These are phyloP conservation scores for Lycium barbarum DNA, from an alignment of 257 asterid genomes.

Conservation along the genomic window DNA sequence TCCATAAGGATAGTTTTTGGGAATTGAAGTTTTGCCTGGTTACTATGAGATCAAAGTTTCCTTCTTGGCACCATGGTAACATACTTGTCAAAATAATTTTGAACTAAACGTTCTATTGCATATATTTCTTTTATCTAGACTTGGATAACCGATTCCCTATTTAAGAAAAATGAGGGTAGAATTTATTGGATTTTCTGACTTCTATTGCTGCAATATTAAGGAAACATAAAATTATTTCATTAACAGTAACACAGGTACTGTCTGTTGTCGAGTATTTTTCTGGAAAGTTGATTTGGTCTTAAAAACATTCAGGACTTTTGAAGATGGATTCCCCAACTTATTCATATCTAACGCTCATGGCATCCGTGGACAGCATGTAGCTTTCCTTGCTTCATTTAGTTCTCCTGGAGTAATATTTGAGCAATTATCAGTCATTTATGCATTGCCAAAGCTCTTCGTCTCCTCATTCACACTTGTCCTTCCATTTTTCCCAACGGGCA, in stretches of 20 bases:
- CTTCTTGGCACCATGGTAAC: neutral
- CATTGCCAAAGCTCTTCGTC: conserved; percentile 89
- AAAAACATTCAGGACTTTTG: conserved; percentile 72
- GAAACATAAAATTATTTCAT: conserved; percentile 1
- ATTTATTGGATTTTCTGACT: neutral
- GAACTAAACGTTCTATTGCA: neutral
- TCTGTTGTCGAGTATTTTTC: conserved; percentile 23
- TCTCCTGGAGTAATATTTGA: conserved; percentile 98
- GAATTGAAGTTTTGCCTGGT: conserved; percentile 8
- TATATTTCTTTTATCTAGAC: conserved; percentile 3
- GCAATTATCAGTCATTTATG: conserved; percentile 87
- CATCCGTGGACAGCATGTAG: conserved; percentile 93
- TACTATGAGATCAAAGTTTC: conserved; percentile 10
- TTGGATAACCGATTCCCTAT: neutral
- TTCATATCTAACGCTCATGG: conserved; percentile 97
- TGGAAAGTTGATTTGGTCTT: conserved; percentile 28
- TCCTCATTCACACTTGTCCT: conserved; percentile 95
- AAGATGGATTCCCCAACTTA: conserved; percentile 96
- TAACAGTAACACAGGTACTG: conserved; percentile 27
- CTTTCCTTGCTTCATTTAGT: conserved; percentile 97
- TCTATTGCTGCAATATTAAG: neutral
- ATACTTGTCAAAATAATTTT: neutral
- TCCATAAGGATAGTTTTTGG: neutral
- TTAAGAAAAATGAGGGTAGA: neutral
- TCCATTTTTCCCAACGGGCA: conserved; percentile 98